These are phyloP conservation scores for Mimosa bimucronata DNA, from an alignment of 306 rosid species.

Conservation along the genomic window DNA sequence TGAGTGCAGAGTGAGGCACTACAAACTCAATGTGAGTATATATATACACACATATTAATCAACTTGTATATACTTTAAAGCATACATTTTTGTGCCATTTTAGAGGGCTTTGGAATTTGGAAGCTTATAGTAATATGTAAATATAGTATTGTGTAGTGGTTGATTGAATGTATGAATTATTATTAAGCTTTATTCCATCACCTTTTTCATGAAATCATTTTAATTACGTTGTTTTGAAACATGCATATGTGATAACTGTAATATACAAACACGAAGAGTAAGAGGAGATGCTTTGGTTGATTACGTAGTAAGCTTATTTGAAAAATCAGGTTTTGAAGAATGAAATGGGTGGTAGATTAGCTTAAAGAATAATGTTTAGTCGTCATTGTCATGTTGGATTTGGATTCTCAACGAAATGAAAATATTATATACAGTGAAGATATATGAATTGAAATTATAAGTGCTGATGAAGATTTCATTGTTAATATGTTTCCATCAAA, in stretches of 20 bases:
- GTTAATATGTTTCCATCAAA: not conserved
- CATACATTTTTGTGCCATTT: not conserved
- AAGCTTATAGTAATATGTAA: not conserved
- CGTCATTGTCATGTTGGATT: not conserved
- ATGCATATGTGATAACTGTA: not conserved
- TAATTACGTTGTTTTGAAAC: not conserved
- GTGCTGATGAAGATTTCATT: not conserved
- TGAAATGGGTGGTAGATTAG: too few species aligned
- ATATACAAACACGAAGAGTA: too few species aligned
- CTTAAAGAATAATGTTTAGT: not conserved
- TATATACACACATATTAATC: not conserved
- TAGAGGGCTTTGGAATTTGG: not conserved
- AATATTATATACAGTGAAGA: not conserved
- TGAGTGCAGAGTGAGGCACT: slow-evolving; percentile 72
- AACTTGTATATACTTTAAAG: not conserved
- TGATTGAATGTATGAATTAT: slow-evolving; percentile 8
- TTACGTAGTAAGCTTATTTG: too few species aligned
- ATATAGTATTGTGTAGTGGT: not conserved
- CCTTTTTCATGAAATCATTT: not conserved
- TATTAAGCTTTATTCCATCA: not conserved
- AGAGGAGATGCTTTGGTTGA: not conserved
- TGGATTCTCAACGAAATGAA: not conserved
- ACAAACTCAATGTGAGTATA: slow-evolving; percentile 77
- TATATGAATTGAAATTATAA: not conserved
- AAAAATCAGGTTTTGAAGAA: too few species aligned